Base-by-base conservation (phyloP, 2,329 filamentous ascomycete species). In the Neospermospora avenae region DNA sequence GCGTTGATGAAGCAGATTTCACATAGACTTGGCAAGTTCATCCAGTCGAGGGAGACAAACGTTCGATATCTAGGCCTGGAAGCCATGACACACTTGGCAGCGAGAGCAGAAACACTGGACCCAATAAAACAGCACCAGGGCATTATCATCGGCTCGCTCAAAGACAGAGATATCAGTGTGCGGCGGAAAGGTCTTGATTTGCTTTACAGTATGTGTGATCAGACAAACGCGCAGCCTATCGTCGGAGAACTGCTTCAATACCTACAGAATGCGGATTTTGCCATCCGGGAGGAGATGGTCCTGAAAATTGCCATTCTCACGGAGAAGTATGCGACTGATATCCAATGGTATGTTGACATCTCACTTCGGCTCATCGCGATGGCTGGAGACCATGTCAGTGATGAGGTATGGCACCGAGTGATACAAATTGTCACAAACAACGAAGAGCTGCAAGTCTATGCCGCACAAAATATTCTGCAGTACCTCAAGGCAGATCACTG, bases 361-460 rank as follows among this genome's bases (percentile, higher is more conserved):
- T 96, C 95, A 11, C 81, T 99, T 67, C 87, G 93, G 58, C 83
- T 99, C 55, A 93, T 99, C 61, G 92, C 93, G 60, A 93, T 98
- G 85, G 95, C 96, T 3, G 95, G 95, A 67, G 95, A 99, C 71
- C 95, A 99, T 74, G 93, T 99, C 68, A 98, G 93, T 75, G 96
- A 99, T 65, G 95, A 99, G 76, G 95, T 99, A 18, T 99, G 95
- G 95, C 95, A 99, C 74, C 87, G 95, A 69, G 93, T 99, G 58
- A 97, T 96, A 64, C 95, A 99, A 74, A 98, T 99, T 68, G 93
- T 98, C 61, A 98, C 95, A 57, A 99, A 99, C 79, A 99, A 99
- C 74, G 95, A 99, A 75, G 93, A 98, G 74, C 82, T 99, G 11
- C 95, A 99, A 75, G 88, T 96, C 0, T 99, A 99, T 73, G 95